A percentile compares a stretch with the other conserved stretches of the same genome.
phyloP scores from a whole-genome alignment of 805 yeast species.

The Candida endomychidarum region DNA sequence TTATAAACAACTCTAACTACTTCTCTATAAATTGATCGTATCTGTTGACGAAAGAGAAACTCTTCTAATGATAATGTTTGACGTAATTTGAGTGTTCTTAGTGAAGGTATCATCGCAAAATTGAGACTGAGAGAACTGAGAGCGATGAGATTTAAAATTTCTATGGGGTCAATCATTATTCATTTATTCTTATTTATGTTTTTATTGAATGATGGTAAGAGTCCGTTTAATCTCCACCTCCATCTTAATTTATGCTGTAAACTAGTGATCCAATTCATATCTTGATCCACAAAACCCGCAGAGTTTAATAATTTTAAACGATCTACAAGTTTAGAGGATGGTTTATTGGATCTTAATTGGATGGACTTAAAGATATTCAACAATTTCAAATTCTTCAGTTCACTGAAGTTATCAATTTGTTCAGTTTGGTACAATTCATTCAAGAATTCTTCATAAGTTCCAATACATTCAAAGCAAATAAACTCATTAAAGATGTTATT shows the following conservation, averaged over 20 bases:
- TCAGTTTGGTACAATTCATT: slow-evolving; percentile 30
- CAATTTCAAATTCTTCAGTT: slow-evolving; percentile 16
- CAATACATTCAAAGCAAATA: slow-evolving; percentile 63
- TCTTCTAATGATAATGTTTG: slow-evolving; percentile 35
- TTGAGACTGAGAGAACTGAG: too few species aligned
- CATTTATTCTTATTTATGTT: slow-evolving; percentile 2
- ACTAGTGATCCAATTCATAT: slow-evolving; percentile 17
- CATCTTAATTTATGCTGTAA: slow-evolving; percentile 21
- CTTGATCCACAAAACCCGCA: not conserved
- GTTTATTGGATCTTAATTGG: slow-evolving; percentile 15
- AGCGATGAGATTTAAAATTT: too few species aligned
- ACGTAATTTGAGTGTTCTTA: slow-evolving; percentile 10
- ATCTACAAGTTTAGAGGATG: slow-evolving; percentile 11
- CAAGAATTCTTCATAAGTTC: slow-evolving; percentile 52
- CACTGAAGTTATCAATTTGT: slow-evolving; percentile 5
- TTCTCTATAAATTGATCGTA: slow-evolving; percentile 33
- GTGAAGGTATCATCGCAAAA: slow-evolving; percentile 5
- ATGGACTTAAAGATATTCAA: slow-evolving; percentile 15
- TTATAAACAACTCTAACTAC: slow-evolving; percentile 33
- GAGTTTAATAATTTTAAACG: slow-evolving; percentile 14
- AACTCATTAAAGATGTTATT: slow-evolving; percentile 43
- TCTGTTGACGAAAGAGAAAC: slow-evolving; percentile 37
- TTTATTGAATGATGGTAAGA: slow-evolving; percentile 17
- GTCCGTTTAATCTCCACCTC: slow-evolving; percentile 25
- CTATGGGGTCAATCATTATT: too few species aligned